Evolutionary conservation across 2,329 filamentous ascomycete species (phyloP), one percentile per base, ranked within the genome.

Genomic region (Cercospora beticola): DNA sequence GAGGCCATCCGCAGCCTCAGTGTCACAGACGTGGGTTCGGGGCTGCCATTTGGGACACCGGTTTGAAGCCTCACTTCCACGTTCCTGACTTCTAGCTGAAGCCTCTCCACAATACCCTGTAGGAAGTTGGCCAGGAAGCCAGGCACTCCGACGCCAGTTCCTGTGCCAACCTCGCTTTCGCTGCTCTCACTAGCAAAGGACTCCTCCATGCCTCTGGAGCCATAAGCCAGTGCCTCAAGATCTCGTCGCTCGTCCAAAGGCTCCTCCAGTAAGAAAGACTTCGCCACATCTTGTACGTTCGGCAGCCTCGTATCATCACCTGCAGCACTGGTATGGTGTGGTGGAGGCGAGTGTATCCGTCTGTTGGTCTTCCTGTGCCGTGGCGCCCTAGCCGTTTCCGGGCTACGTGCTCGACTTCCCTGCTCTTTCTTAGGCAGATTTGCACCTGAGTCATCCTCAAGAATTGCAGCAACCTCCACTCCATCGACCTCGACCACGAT

Each of bases 401-500:
- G 73, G 21, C 73, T 72, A 46, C 68, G 66, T 76, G 68, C 61
- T 75, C 74, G 75, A 21, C 52, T 43, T 12, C 54, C 21, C 26
- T 54, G 12, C 74, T 71, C 72, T 74, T 75, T 73, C 68, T 75
- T 77, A 60, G 75, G 79, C 81, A 78, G 70, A 81, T 75, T 43
- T 14, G 57, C 54, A 14, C 61, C 49, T 43, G 16, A 21, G 12
- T 58, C 67, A 60, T 74, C 72, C 31, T 74, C 67, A 52, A 78
- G 61, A 5, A 54, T 67, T 16, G 76, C 71, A 16, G 89, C 86
- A 33, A 96, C 86, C 72, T 94, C 87, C 69, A 97, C 88, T 21
- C 93, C 93, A 74, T 94, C 89, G 23, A 94, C 86, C 76, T 97
- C 92, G 74, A 94, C 88, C 31, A 87, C 84, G 77, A 98, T 96